phyloP scores from a whole-genome alignment of 495 filamentous ascomycete genomes.

The Elaphomyces granulatus region DNA sequence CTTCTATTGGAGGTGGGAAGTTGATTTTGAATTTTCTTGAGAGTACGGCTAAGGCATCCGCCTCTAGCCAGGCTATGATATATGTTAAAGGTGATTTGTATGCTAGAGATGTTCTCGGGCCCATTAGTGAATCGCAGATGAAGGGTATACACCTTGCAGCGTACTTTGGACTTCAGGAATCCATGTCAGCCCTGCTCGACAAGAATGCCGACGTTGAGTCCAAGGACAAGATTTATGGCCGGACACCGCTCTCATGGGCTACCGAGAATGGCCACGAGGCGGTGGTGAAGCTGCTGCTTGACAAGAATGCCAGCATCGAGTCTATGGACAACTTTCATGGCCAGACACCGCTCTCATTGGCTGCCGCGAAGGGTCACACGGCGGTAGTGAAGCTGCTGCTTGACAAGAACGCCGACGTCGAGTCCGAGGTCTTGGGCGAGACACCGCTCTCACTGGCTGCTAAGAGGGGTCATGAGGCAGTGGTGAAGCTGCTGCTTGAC shows the following conservation, averaged over 20 bases:
- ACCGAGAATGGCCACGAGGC: conserved; percentile 19
- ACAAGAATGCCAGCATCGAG: conserved; percentile 12
- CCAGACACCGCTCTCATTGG: conserved; percentile 13
- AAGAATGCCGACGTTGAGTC: background rate
- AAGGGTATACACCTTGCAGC: conserved; percentile 9
- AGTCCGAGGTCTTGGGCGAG: conserved; percentile 7
- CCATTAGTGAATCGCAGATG: no score
- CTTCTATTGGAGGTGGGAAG: conserved; percentile 1
- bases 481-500: conserved; percentile 13
- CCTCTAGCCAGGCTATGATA: conserved; percentile 8
- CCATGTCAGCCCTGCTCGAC: conserved; percentile 3
- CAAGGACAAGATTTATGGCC: conserved; percentile 3
- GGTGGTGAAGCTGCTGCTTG: conserved; percentile 17
- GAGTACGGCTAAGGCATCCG: conserved; percentile 4
- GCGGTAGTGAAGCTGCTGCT: conserved; percentile 10
- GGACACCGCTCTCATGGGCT: conserved; percentile 22
- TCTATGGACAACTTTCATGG: no score
- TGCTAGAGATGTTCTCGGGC: no score
- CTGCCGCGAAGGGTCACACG: conserved; percentile 14
- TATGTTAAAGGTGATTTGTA: no score
- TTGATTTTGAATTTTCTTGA: conserved; percentile 6
- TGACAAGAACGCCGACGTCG: conserved; percentile 7
- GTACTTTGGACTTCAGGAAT: conserved; percentile 8
- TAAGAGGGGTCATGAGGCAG: conserved; percentile 8
- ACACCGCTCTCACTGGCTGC: conserved; percentile 6